Percentiles rank a stretch among this genome's conserved stretches.
These are phyloP conservation scores for Mycena citricolor DNA, from an alignment of 1,284 basidiomycete genomes.

Conservation along the genomic window DNA sequence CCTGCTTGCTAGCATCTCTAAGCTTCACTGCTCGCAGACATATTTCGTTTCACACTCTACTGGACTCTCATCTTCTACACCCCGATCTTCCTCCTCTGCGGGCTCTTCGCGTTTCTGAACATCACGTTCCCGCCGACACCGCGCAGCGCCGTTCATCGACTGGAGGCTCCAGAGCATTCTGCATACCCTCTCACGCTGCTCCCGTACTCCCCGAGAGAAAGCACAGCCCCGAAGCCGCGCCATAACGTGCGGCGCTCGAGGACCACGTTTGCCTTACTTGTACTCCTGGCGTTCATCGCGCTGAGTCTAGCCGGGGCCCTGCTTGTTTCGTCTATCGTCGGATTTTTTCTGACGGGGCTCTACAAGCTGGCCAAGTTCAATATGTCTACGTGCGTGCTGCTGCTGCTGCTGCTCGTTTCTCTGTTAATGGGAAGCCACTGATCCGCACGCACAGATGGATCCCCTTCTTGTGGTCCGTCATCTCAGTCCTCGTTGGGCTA, in stretches of 20 bases:
- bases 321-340: conserved; percentile 68
- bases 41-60: conserved; percentile 83
- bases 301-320: conserved; percentile 64
- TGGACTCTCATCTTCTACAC: conserved; percentile 81
- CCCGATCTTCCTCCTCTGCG: conserved; percentile 68
- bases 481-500: conserved; percentile 67
- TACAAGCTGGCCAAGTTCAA: conserved; percentile 68
- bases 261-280: conserved; percentile 61
- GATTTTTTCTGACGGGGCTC: conserved; percentile 68
- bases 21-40: conserved; percentile 44
- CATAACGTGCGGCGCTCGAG: conserved; percentile 57
- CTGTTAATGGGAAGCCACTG: conserved; percentile 6
- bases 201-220: conserved; percentile 19
- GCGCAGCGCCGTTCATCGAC: conserved; percentile 2
- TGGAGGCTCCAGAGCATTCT: conserved; percentile 8
- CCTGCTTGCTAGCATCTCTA: neutral
- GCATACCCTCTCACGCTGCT: conserved; percentile 15
- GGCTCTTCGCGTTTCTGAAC: conserved; percentile 70
- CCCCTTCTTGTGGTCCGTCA: conserved; percentile 73
- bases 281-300: conserved; percentile 58
- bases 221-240: conserved; percentile 29
- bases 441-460: conserved; percentile 61
- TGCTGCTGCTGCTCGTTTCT: conserved; percentile 8
- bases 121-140: conserved; percentile 51
- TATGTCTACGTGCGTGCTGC: conserved; percentile 72